Evolutionary conservation across 1,284 basidiomycete genomes (phyloP), one percentile per base, ranked within the genome.

Genomic region (Trichosporon faecale): DNA sequence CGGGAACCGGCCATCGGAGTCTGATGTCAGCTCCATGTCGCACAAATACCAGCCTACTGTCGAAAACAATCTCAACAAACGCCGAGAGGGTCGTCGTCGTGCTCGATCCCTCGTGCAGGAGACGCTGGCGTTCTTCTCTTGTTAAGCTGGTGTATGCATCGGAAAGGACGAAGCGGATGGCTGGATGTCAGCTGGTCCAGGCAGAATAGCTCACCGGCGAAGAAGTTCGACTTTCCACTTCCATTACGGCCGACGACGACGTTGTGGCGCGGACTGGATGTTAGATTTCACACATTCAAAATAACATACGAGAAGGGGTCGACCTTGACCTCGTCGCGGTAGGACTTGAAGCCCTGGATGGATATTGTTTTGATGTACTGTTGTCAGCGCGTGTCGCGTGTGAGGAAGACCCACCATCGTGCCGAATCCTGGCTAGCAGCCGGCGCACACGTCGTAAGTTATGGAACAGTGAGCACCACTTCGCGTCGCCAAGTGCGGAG

Each of bases 121-220:
- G 87, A 0, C 92, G 88, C 78, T 95, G 93, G 18, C 96, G 89
- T 83, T 98, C 96, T 79, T 98, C 95, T 64, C 93, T 88, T 11
- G 91, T 90, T 90, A 99, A 92, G 46, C 93, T 95, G 0, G 94
- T 95, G 79, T 99, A 98, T 29, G 95, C 95, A 85, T 99, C 97
- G 6, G 94, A 95, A 7, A 99, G 87, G 3, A 99, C 96, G 78
- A 99, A 99, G 9, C 96, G 92, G 78, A 98, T 97, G 21, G 95
- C 94, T 92, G 70, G 5, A 25, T 31, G 66, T 73, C 29, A 71
- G 68, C 35, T 33, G 49, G 16, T 21, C 23, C 25, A 9, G 6
- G 21, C 14, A 31, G 14, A 67, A 7, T 70, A 71, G 55, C 68
- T 12, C 65, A 91, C 92, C 92, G 49, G 92, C 90, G 83, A 98